Evolutionary conservation across 2,329 filamentous ascomycete genomes (phyloP).

Genomic region (Pezicula neosporulosa): DNA sequence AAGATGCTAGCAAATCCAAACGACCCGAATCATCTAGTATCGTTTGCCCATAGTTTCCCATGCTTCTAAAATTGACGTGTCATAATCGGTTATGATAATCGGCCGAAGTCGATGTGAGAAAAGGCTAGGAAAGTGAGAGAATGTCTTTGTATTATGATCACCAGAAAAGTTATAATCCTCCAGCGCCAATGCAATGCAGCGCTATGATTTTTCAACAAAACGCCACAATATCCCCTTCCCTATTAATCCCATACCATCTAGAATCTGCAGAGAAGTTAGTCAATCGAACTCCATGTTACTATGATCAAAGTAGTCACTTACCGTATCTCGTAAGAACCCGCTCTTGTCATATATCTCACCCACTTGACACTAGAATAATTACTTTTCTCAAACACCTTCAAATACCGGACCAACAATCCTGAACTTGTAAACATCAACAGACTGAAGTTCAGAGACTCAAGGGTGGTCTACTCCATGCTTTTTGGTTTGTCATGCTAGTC

Average conservation of each 20-base stretch:
- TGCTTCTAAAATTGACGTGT: no score
- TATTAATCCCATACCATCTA: not conserved
- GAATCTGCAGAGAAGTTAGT: not conserved
- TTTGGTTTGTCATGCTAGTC: constrained; percentile 97
- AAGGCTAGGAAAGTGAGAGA: not conserved
- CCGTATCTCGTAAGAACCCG: constrained; percentile 96
- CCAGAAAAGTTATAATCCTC: not conserved
- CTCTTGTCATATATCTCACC: constrained; percentile 98
- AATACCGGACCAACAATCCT: constrained; percentile 84
- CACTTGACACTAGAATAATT: constrained; percentile 99
- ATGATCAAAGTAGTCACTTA: constrained; percentile 31
- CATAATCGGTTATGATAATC: no score
- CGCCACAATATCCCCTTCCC: not conserved
- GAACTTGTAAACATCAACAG: constrained; percentile 98
- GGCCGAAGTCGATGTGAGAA: no score
- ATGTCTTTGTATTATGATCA: not conserved
- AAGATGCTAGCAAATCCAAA: no score
- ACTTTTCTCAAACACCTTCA: constrained; percentile 99
- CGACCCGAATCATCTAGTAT: no score
- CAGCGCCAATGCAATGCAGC: constrained; percentile 4
- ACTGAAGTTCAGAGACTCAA: constrained; percentile 89
- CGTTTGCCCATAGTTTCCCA: no score
- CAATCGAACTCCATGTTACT: not conserved
- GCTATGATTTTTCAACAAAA: not conserved
- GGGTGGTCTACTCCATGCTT: constrained; percentile 92